These are phyloP conservation scores for Backusella circina DNA, from an alignment of 192 early-diverging fungal genomes.

Conservation along the genomic window DNA sequence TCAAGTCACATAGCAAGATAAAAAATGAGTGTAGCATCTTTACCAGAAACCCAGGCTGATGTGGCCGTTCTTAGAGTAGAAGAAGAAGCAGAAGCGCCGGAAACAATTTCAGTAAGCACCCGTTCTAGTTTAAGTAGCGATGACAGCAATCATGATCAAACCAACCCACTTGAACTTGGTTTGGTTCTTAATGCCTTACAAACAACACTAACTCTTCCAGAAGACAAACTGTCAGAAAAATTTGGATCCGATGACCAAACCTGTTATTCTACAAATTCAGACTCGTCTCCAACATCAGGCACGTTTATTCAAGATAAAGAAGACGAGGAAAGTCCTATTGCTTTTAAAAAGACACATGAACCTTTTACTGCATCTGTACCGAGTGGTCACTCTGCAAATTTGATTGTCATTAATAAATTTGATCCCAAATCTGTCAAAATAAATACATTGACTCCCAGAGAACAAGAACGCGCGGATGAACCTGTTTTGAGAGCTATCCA, in stretches of 20 bases:
- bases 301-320: neutral
- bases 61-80: neutral
- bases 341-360: neutral
- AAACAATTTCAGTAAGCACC: neutral
- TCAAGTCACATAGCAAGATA: too few relatives aligned
- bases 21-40: neutral
- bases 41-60: neutral
- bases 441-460: slow-evolving; percentile 21
- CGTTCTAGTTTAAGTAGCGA: slow-evolving; percentile 8
- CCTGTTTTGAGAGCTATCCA: slow-evolving; percentile 21
- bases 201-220: neutral
- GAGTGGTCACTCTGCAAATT: neutral
- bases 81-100: neutral
- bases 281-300: neutral
- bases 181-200: slow-evolving; percentile 5
- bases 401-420: slow-evolving; percentile 11
- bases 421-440: slow-evolving; percentile 14
- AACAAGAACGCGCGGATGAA: slow-evolving; percentile 29
- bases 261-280: neutral
- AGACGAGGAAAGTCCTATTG: neutral
- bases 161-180: neutral
- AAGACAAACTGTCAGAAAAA: neutral
- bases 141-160: neutral
- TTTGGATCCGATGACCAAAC: neutral
- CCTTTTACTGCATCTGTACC: neutral